These are phyloP conservation scores for Suhomyces prunicola DNA, from an alignment of 805 yeast genomes.

Conservation along the genomic window DNA sequence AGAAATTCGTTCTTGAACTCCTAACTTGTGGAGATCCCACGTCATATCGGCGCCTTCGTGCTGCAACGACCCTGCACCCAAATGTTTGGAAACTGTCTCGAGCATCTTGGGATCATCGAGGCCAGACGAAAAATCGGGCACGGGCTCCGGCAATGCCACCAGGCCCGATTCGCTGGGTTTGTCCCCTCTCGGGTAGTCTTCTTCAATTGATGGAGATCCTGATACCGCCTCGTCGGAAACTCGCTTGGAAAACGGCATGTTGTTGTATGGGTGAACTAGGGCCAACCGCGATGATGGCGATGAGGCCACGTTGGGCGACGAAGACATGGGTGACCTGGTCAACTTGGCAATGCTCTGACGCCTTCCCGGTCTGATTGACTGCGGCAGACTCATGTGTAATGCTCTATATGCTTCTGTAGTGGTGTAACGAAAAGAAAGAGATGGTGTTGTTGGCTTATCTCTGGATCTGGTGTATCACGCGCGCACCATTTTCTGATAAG, in stretches of 20 bases:
- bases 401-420: not conserved
- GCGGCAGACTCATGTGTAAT: slow-evolving; percentile 11
- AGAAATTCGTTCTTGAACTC: slow-evolving; percentile 1
- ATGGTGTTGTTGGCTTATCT: not conserved
- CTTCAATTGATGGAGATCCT: not conserved
- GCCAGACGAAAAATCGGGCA: slow-evolving; percentile 14
- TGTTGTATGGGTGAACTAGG: slow-evolving; percentile 13
- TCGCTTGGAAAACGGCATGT: slow-evolving; percentile 5
- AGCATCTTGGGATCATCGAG: slow-evolving; percentile 32
- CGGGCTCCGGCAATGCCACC: not conserved
- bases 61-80: slow-evolving; percentile 34
- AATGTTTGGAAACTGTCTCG: slow-evolving; percentile 33
- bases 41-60: slow-evolving; percentile 52
- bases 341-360: slow-evolving; percentile 31
- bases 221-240: slow-evolving; percentile 8
- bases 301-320: slow-evolving; percentile 20
- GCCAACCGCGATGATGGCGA: slow-evolving; percentile 13
- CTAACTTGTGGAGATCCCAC: slow-evolving; percentile 40
- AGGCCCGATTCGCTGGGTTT: not conserved
- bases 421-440: not conserved
- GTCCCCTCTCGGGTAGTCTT: not conserved
- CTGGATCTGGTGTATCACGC: not conserved
- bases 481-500: not conserved
- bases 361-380: slow-evolving; percentile 14
- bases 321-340: slow-evolving; percentile 27